Conservation (phyloP, 2,329 filamentous ascomycete species). For the Penicillium vulpinum region DNA sequence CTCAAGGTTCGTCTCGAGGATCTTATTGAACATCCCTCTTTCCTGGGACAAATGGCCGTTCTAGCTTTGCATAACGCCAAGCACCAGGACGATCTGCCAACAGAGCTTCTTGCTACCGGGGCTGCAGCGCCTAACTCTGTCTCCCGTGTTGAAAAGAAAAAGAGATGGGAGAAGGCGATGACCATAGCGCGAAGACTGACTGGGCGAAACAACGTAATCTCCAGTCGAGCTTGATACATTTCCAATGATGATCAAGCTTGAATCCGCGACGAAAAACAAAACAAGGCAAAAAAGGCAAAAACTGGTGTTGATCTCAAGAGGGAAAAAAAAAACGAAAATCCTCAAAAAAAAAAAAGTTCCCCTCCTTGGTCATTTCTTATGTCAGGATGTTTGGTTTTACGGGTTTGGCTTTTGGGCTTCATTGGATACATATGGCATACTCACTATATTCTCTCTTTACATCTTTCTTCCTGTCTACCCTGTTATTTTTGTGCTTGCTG, state of each 20-base stretch:
- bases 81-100: constrained; percentile 17
- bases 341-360: neutral
- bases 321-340: neutral
- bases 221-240: constrained; percentile 23
- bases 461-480: neutral
- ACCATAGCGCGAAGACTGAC: constrained; percentile 32
- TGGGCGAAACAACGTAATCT: constrained; percentile 23
- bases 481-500: neutral
- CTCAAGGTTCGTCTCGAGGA: constrained; percentile 43
- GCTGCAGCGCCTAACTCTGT: constrained; percentile 12
- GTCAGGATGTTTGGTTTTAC: too few species aligned
- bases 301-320: neutral
- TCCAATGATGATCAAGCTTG: neutral
- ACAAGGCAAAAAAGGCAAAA: neutral
- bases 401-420: constrained; percentile 3
- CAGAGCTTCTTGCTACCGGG: constrained; percentile 14
- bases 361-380: neutral
- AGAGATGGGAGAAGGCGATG: constrained; percentile 30
- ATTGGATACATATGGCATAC: neutral
- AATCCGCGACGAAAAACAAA: neutral
- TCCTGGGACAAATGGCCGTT: constrained; percentile 44
- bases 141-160: constrained; percentile 22
- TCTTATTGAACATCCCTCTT: constrained; percentile 43
- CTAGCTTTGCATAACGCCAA: constrained; percentile 32
- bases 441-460: constrained; percentile 8